A percentile compares a stretch with the other conserved stretches of the same genome.
Evolutionary conservation across 371 early-diverging fungal genomes (phyloP).

Genomic region (Syncephalastrum monosporum): DNA sequence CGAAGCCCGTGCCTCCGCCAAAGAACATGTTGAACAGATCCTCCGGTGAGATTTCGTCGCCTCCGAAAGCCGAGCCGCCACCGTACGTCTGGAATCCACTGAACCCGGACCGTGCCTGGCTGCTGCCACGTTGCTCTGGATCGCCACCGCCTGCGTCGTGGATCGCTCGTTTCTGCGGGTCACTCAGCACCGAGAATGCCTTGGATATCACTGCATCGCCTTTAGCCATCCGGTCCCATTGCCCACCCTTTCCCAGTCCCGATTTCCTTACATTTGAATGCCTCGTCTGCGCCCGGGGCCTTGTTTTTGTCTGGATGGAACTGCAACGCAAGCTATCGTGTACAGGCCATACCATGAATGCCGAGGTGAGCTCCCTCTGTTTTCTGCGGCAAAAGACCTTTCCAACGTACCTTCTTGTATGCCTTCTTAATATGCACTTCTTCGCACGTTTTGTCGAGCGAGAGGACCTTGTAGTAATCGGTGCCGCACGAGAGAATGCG

Average conservation of each 20-base stretch:
- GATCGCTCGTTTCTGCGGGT: slow-evolving; percentile 78
- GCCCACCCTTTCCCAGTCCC: background rate
- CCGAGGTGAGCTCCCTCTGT: too few species aligned
- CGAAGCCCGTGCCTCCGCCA: slow-evolving; percentile 40
- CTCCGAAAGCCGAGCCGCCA: slow-evolving; percentile 33
- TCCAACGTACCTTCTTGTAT: slow-evolving; percentile 82
- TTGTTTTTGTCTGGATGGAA: slow-evolving; percentile 98
- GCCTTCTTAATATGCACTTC: slow-evolving; percentile 95
- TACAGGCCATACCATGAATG: background rate
- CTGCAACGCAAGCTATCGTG: slow-evolving; percentile 80
- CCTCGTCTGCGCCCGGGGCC: slow-evolving; percentile 96
- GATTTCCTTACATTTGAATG: slow-evolving; percentile 80
- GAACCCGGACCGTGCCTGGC: slow-evolving; percentile 9
- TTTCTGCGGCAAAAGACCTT: background rate
- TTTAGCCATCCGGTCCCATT: background rate
- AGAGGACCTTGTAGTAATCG: slow-evolving; percentile 91
- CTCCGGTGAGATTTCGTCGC: slow-evolving; percentile 89
- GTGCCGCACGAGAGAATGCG: slow-evolving; percentile 66
- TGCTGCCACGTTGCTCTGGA: slow-evolving; percentile 41
- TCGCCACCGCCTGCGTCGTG: slow-evolving; percentile 89
- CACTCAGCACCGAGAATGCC: slow-evolving; percentile 87
- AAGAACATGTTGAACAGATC: slow-evolving; percentile 97
- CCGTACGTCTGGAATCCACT: slow-evolving; percentile 12
- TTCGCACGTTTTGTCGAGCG: slow-evolving; percentile 75
- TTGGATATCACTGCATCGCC: slow-evolving; percentile 74